Conservation (phyloP, 2,329 filamentous ascomycete genomes). For the Stylonectria norvegica region DNA sequence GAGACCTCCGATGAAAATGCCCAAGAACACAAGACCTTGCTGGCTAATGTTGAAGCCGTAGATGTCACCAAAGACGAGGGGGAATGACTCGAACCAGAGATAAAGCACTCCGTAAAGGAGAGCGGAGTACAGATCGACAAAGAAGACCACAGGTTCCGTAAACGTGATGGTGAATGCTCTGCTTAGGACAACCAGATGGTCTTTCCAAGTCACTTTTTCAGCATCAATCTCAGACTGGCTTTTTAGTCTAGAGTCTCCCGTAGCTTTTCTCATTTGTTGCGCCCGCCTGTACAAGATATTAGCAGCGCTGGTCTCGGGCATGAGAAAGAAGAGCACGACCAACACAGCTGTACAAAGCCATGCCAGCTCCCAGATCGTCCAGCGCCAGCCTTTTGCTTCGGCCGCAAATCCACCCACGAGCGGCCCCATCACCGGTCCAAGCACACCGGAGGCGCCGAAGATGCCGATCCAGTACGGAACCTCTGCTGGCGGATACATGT, state of each 20-base stretch:
- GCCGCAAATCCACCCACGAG: neutral
- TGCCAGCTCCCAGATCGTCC: conserved; percentile 24
- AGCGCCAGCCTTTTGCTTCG: conserved; percentile 16
- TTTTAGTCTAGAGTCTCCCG: conserved; percentile 8
- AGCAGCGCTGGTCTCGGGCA: conserved; percentile 22
- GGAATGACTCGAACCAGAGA: conserved; percentile 30
- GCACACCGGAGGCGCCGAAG: neutral
- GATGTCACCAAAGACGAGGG: conserved; percentile 17
- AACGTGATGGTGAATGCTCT: conserved; percentile 36
- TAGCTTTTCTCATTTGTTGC: conserved; percentile 12
- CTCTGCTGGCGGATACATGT: conserved; percentile 7
- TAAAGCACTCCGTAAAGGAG: conserved; percentile 43
- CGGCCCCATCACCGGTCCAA: neutral
- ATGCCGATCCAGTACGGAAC: conserved; percentile 6
- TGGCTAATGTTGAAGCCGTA: conserved; percentile 53
- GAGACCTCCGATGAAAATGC: conserved; percentile 11
- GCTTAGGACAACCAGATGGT: conserved; percentile 31
- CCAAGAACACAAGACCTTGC: conserved; percentile 39
- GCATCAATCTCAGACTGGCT: conserved; percentile 10
- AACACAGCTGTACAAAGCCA: conserved; percentile 18
- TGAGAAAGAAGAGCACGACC: conserved; percentile 20
- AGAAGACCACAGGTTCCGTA: conserved; percentile 42
- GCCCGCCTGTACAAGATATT: conserved; percentile 22
- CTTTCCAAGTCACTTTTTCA: conserved; percentile 12
- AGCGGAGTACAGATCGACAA: conserved; percentile 39